phyloP scores from a whole-genome alignment of 345 rosid genomes.

The Arabis hirsuta region DNA sequence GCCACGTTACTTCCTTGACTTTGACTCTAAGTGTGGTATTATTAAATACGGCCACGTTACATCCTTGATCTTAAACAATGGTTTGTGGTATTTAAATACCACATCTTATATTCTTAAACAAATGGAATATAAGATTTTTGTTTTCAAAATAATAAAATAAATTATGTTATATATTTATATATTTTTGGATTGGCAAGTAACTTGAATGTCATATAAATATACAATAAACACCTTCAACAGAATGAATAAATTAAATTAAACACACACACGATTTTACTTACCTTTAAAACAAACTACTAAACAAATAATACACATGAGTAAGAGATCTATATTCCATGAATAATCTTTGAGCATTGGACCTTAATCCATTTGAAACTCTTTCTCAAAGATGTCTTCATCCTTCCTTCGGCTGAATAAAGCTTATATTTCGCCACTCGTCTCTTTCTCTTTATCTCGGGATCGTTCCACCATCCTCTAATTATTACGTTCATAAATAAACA shows the following conservation, averaged over 20 bases:
- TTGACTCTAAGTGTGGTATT: no score
- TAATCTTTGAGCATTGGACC: conserved; percentile 48
- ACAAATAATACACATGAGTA: neutral
- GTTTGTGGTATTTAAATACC: neutral
- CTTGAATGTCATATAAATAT: conserved; percentile 4
- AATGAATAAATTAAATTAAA: conserved; percentile 13
- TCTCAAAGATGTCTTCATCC: conserved; percentile 50
- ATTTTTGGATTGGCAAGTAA: neutral
- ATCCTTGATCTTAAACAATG: no score
- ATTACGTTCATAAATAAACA: conserved; percentile 1
- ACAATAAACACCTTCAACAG: conserved; percentile 9
- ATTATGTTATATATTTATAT: neutral
- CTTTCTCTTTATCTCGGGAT: conserved; percentile 54
- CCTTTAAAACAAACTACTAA: conserved; percentile 11
- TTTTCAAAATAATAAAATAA: neutral
- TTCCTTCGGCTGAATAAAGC: conserved; percentile 55
- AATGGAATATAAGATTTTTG: neutral
- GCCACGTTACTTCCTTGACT: no score
- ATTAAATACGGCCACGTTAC: no score
- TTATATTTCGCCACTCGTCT: conserved; percentile 58
- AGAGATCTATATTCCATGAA: conserved; percentile 38
- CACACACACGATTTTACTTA: neutral
- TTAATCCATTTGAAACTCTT: conserved; percentile 63
- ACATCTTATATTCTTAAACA: no score
- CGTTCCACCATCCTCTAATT: conserved; percentile 48